Conservation (phyloP, 805 yeast species). For the Candida arabinofermentans region DNA sequence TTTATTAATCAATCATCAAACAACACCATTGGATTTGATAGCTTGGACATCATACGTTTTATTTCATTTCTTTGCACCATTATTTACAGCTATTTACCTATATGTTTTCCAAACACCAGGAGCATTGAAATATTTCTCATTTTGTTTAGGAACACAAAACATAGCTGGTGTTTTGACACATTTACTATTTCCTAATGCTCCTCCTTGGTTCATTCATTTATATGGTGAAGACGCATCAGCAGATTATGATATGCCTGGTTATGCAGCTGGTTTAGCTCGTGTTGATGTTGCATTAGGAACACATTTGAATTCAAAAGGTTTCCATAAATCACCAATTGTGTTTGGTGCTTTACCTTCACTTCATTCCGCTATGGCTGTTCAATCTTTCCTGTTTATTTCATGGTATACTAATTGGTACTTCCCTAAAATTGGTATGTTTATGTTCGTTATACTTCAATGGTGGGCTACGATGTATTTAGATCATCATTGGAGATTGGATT, state of each 20-base stretch:
- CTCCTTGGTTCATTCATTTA: conserved; percentile 68
- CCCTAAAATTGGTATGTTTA: conserved; percentile 34
- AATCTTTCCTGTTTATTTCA: conserved; percentile 40
- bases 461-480: conserved; percentile 74
- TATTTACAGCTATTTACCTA: conserved; percentile 57
- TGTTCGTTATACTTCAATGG: conserved; percentile 57
- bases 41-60: conserved; percentile 65
- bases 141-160: conserved; percentile 58
- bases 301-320: conserved; percentile 55
- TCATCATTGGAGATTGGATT: conserved; percentile 67
- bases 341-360: conserved; percentile 76
- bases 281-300: conserved; percentile 63
- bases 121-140: conserved; percentile 46
- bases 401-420: conserved; percentile 36
- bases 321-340: conserved; percentile 64
- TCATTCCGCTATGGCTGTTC: conserved; percentile 63
- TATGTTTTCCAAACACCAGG: conserved; percentile 70
- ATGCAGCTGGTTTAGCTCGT: conserved; percentile 66
- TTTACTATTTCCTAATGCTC: conserved; percentile 62
- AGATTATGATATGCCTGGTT: conserved; percentile 60
- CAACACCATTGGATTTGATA: conserved; percentile 44
- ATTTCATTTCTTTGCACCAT: conserved; percentile 57
- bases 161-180: conserved; percentile 59
- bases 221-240: conserved; percentile 56
- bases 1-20: conserved; percentile 35